phyloP scores from a whole-genome alignment of 768 basidiomycete genomes.

The Phlebiopsis flavidoalba region DNA sequence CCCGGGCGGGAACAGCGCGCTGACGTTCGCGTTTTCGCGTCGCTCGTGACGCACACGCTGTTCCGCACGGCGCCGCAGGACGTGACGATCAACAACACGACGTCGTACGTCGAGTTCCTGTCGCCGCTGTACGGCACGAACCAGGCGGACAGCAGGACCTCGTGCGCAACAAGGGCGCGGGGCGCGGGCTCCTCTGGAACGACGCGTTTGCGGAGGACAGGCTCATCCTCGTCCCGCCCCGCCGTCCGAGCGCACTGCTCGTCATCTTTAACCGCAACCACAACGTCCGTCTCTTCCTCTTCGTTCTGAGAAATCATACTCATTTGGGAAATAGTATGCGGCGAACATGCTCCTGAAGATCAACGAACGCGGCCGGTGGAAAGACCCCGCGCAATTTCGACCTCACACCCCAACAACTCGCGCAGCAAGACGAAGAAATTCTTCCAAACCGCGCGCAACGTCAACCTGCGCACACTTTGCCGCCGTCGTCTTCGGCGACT shows the following conservation, averaged over 20 bases:
- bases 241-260: constrained; percentile 43
- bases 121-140: constrained; percentile 51
- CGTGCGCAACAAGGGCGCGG: constrained; percentile 43
- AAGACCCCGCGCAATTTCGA: constrained; percentile 34
- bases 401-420: constrained; percentile 12
- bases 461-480: constrained; percentile 49
- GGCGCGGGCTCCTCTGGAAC: constrained; percentile 46
- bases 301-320: neutral
- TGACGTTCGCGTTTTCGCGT: constrained; percentile 25
- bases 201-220: constrained; percentile 53
- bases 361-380: constrained; percentile 48
- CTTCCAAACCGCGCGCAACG: constrained; percentile 51
- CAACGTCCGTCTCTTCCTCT: constrained; percentile 32
- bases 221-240: constrained; percentile 48
- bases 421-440: constrained; percentile 49
- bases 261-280: constrained; percentile 57
- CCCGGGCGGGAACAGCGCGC: constrained; percentile 27
- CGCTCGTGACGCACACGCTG: constrained; percentile 22
- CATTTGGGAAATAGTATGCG: constrained; percentile 39
- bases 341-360: constrained; percentile 48
- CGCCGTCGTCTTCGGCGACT: constrained; percentile 50
- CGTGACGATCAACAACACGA: constrained; percentile 44
- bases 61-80: constrained; percentile 45
- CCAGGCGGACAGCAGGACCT: constrained; percentile 31
- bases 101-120: constrained; percentile 52